Conservation (phyloP, 2,329 filamentous ascomycete genomes). For the Scedosporium minutisporum region DNA sequence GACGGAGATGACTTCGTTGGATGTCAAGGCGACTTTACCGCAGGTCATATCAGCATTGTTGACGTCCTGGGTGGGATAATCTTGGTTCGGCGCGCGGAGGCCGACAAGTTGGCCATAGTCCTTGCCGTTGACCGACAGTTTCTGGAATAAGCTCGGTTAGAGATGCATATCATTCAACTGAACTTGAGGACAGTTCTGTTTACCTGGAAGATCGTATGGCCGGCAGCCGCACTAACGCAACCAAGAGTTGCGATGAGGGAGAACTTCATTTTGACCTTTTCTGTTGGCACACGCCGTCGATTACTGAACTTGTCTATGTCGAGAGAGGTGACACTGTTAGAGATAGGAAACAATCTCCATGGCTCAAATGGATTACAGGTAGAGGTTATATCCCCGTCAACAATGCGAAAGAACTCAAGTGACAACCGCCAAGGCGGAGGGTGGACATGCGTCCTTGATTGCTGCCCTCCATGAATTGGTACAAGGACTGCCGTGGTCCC, state of each 20-base stretch:
- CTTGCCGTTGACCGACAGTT: slow-evolving; percentile 35
- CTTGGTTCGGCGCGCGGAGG: slow-evolving; percentile 38
- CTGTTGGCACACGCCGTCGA: no score
- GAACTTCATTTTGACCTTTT: slow-evolving; percentile 2
- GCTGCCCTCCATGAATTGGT: background rate
- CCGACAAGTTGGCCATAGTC: slow-evolving; percentile 40
- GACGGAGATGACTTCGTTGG: slow-evolving; percentile 34
- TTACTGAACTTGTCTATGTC: no score
- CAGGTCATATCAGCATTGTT: slow-evolving; percentile 39
- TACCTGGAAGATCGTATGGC: slow-evolving; percentile 33
- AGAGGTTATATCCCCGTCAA: background rate
- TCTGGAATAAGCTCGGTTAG: background rate
- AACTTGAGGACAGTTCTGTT: background rate
- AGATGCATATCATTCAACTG: background rate
- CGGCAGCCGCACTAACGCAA: slow-evolving; percentile 20
- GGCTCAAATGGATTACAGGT: background rate
- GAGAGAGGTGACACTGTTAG: no score
- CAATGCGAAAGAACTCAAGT: background rate
- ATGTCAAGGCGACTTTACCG: slow-evolving; percentile 32
- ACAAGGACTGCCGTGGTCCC: background rate
- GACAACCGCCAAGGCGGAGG: background rate
- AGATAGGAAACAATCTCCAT: no score
- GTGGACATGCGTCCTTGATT: background rate
- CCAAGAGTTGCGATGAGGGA: background rate
- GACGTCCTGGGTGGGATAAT: slow-evolving; percentile 43